Evolutionary conservation across 805 yeast species (phyloP).

Genomic region (Pichia membranifaciens): DNA sequence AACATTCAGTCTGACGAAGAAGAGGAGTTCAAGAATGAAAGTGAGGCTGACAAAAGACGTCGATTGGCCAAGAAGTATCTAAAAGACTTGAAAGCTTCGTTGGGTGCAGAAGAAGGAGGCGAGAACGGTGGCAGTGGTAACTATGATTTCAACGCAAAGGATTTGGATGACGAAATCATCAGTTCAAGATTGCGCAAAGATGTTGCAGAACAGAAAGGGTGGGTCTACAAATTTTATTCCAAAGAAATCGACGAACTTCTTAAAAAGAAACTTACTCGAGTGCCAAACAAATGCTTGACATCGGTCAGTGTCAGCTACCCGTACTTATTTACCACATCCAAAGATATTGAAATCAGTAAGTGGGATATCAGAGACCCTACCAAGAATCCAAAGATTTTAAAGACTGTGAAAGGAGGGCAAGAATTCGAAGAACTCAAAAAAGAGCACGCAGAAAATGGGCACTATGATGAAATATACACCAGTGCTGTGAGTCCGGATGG

Average conservation of each 20-base stretch:
- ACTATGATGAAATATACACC: conserved; percentile 66
- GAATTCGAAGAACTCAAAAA: conserved; percentile 37
- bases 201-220: conserved; percentile 86
- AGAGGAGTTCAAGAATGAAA: conserved; percentile 68
- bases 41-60: conserved; percentile 90
- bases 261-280: conserved; percentile 39
- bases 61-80: conserved; percentile 90
- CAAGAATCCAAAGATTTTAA: conserved; percentile 61
- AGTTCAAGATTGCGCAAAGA: conserved; percentile 77
- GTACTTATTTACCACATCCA: conserved; percentile 71
- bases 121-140: conserved; percentile 16
- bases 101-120: conserved; percentile 9
- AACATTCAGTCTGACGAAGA: conserved; percentile 49
- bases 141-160: conserved; percentile 79
- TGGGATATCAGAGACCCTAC: conserved; percentile 58
- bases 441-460: conserved; percentile 62
- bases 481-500: conserved; percentile 88
- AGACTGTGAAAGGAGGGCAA: conserved; percentile 58
- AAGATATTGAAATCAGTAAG: conserved; percentile 73
- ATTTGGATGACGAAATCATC: conserved; percentile 80
- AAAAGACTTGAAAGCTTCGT: conserved; percentile 63
- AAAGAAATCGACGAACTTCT: conserved; percentile 38
- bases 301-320: conserved; percentile 52
- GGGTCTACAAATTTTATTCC: conserved; percentile 63
- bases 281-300: conserved; percentile 57